Conservation (phyloP, 306 rosid genomes). For the Cucurbita maxima region DNA sequence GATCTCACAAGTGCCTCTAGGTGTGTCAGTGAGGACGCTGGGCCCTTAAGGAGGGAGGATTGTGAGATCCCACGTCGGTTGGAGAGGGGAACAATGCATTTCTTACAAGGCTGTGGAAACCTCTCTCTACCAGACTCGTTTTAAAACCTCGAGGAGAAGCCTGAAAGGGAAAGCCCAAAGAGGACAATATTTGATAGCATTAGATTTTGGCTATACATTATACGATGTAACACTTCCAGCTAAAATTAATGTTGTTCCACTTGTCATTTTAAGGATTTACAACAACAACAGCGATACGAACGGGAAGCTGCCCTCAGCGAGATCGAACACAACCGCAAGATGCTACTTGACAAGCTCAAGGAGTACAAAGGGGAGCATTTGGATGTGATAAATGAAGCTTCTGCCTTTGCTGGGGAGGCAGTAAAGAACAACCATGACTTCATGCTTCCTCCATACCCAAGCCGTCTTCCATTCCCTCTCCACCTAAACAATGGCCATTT, state of each 20-base stretch:
- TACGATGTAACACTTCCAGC: neutral
- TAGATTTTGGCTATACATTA: too few relatives aligned
- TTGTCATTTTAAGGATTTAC: conserved; percentile 39
- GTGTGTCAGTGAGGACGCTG: too few relatives aligned
- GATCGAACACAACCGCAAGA: conserved; percentile 72
- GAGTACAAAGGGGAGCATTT: conserved; percentile 67
- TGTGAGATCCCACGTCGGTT: too few relatives aligned
- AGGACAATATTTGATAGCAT: too few relatives aligned
- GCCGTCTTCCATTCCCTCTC: conserved; percentile 40
- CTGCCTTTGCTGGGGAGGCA: conserved; percentile 81
- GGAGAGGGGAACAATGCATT: too few relatives aligned
- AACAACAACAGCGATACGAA: conserved; percentile 68
- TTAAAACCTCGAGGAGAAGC: too few relatives aligned
- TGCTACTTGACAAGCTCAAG: conserved; percentile 58
- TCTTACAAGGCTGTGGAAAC: too few relatives aligned
- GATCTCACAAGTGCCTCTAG: too few relatives aligned
- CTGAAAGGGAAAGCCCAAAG: too few relatives aligned
- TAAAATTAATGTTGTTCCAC: neutral
- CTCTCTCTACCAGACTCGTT: too few relatives aligned
- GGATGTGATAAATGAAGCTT: conserved; percentile 80
- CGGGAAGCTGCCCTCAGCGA: conserved; percentile 71
- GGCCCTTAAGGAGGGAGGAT: too few relatives aligned
- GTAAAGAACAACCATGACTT: conserved; percentile 70
- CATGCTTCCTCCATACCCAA: conserved; percentile 82
- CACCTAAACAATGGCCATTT: conserved; percentile 32